Evolutionary conservation across 805 yeast genomes (phyloP), one percentile per base, ranked within the genome.

Genomic region (Cyberlindnera xylosilytica): DNA sequence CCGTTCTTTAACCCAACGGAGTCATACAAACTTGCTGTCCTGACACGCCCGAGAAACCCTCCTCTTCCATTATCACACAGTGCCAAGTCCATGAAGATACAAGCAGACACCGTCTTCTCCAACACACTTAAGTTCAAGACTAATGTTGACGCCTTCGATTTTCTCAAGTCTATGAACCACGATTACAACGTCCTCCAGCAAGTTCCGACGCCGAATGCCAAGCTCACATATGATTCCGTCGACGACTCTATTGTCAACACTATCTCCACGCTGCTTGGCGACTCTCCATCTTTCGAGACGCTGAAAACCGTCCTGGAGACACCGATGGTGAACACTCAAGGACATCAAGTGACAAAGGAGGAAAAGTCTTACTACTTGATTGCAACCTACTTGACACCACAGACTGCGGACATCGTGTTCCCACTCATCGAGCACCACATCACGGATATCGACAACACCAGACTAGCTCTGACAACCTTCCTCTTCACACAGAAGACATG

Each of bases 1-100:
- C 52, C 52, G 5, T 48, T 40, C 39, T 20, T 42, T 15, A 32
- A 30, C 20, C 18, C 23, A 6, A 22, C 36, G 4, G 44, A 42
- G 27, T 12, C 40, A 4, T 37, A 24, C n/a, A 42, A 38, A 12
- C 38, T 45, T 16, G 7, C 29, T 4, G 20, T 38, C 6, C 38
- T 42, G 12, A 6, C 34, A 4, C 32, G 43, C 12, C 12, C 33
- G 3, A 30, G 5, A n/a, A 37, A 29, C 12, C 42, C 48, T 7
- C 19, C 33, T 2, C 22, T 22, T 4, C 42, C 47, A 6, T 24
- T 44, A 23, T 35, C 45, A 5, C 27, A 32, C 22, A 36, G 39
- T 2, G 24, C 19, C 20, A 4, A 32, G 20, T 41, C 45, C 15
- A 20, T 20, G n/a, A 44, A 26, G 8, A 8, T 6, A 7, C 6